phyloP scores from a whole-genome alignment of 148 eudicot species.

The Chenopodium suecicum region DNA sequence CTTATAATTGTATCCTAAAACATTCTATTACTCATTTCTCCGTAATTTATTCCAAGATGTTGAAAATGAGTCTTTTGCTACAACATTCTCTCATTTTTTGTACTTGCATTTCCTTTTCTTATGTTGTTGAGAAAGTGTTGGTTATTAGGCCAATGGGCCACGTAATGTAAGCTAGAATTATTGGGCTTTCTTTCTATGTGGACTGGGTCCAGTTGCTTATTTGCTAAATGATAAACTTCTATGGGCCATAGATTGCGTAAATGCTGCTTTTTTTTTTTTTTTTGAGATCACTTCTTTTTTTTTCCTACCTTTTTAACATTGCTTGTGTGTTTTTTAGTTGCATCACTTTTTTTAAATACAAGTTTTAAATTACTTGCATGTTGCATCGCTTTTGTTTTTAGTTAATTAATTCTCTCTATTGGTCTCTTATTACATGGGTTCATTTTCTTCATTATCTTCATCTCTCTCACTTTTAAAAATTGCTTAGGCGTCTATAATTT shows the following conservation, averaged over 20 bases:
- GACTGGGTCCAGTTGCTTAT: neutral
- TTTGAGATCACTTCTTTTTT: too few species aligned
- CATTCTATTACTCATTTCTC: neutral
- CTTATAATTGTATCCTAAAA: neutral
- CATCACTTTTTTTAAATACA: too few species aligned
- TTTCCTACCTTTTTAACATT: too few species aligned
- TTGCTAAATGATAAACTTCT: neutral
- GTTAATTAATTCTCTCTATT: too few species aligned
- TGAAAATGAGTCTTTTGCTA: constrained; percentile 8
- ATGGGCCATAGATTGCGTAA: neutral
- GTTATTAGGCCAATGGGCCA: neutral
- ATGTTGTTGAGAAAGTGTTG: neutral
- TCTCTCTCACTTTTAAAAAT: too few species aligned
- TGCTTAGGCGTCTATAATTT: fast-evolving
- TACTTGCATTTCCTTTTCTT: neutral
- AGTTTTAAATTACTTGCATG: too few species aligned
- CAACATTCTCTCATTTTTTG: neutral
- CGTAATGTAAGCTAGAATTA: neutral
- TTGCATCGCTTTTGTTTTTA: too few species aligned
- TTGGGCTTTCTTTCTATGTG: neutral
- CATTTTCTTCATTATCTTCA: too few species aligned
- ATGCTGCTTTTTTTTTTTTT: neutral
- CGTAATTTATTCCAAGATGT: neutral
- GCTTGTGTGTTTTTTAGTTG: too few species aligned
- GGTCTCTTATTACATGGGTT: too few species aligned